Evolutionary conservation across 164 flowering plant species (phyloP).

Genomic region (Kalanchoe fedtschenkoi): DNA sequence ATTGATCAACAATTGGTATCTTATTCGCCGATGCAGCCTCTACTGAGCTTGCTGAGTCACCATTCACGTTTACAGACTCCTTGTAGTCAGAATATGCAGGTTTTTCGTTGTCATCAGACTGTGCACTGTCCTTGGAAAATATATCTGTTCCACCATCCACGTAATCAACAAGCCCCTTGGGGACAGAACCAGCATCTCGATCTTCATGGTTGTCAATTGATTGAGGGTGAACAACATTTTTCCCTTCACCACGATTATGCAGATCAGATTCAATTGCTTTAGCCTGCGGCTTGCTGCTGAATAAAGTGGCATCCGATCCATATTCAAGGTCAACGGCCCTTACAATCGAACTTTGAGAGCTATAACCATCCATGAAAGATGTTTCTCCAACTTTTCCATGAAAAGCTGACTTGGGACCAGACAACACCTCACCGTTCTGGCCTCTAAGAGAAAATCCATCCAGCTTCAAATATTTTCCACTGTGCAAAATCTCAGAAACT

Average conservation of each 20-base stretch:
- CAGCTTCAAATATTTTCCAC: constrained; percentile 40
- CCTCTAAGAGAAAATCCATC: constrained; percentile 26
- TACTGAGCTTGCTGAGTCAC: constrained; percentile 9
- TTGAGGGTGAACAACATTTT: constrained; percentile 21
- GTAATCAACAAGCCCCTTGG: constrained; percentile 8
- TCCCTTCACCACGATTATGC: constrained; percentile 16
- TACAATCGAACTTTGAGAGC: constrained; percentile 19
- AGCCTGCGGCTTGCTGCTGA: constrained; percentile 19
- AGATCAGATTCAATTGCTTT: constrained; percentile 20
- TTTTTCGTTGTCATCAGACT: constrained; percentile 19
- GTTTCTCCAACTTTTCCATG: constrained; percentile 24
- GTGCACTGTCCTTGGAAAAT: constrained; percentile 15
- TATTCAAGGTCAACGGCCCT: constrained; percentile 19
- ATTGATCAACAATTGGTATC: constrained; percentile 17
- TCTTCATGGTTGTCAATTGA: constrained; percentile 13
- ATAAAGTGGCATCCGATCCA: constrained; percentile 17
- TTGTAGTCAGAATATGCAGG: constrained; percentile 18
- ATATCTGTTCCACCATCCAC: constrained; percentile 19
- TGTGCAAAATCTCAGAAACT: constrained; percentile 53
- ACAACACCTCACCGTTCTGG: constrained; percentile 20
- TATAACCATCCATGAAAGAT: constrained; percentile 19
- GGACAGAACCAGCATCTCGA: not conserved
- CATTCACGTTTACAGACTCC: constrained; percentile 25
- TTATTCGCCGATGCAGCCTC: constrained; percentile 20
- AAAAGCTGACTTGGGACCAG: constrained; percentile 27